Evolutionary conservation across 306 rosid species (phyloP), one percentile per base, ranked within the genome.

Genomic region (Acacia crassicarpa): DNA sequence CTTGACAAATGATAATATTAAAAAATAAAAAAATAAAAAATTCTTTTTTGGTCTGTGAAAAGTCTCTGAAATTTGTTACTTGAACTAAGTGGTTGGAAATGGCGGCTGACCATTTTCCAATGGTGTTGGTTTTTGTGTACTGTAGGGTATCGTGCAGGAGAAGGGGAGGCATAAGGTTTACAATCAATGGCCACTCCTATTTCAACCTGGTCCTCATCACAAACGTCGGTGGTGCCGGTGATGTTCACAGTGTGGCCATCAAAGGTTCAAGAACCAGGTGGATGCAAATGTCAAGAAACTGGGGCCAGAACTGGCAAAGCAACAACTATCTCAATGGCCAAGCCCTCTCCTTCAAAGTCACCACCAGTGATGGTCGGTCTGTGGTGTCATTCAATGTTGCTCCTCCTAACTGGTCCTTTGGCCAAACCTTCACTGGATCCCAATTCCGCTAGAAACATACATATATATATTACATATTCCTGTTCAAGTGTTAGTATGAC

Each of bases 291-390:
- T 95, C 99, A 62, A 87, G 99, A 40, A 95, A 95, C 84, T 95
- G 99, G 99, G 99, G 99, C 17, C 99, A 95, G 49, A 95, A 95
- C 83, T 95, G 99, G 99, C 99, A 95, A 72, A 93, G 93, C 89
- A 95, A 95, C 90, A 84, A 87, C 48, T 82, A 85, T 61, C 98
- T 95, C 56, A 87, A 95, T 27, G 99, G 97, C 62, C 99, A 95
- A 79, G 81, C 89, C 92, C 94, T 95, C 22, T 95, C 99, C 6
- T 91, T 95, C 81, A 95, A 95, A 90, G 94, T 95, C 77, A 90
- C 94, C 14, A 88, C 97, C 19, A 91, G 99, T 62, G 98, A 95
- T 77, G 97, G 98, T 75, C 88, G 86, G 0, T 89, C 83, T 14
- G 85, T 93, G 11, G 88, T 91, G 30, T 89, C 99, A 67, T 4